Evolutionary conservation across 768 basidiomycete genomes (phyloP).

Genomic region (Albatrellus ellisii): DNA sequence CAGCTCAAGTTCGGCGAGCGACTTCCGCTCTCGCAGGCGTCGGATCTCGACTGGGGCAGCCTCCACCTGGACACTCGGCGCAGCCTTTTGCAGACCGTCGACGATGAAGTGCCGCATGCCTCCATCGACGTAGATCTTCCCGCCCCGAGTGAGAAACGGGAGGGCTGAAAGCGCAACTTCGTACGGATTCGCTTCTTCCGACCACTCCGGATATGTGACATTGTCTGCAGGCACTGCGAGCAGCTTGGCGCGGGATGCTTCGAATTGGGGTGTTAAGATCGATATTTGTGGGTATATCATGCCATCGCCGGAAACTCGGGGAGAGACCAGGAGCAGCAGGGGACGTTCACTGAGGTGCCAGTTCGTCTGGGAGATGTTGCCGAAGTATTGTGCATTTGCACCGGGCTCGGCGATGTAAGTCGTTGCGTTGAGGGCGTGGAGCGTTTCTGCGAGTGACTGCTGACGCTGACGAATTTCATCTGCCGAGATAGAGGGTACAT

Average conservation of each 20-base stretch:
- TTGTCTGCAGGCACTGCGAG: constrained; percentile 37
- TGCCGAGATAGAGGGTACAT: constrained; percentile 32
- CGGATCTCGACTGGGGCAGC: constrained; percentile 41
- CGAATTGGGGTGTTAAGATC: constrained; percentile 68
- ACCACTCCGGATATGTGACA: constrained; percentile 24
- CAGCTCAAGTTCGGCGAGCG: constrained; percentile 51
- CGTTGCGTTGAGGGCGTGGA: constrained; percentile 37
- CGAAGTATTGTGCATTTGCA: constrained; percentile 55
- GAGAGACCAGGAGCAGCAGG: constrained; percentile 51
- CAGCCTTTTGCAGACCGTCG: constrained; percentile 43
- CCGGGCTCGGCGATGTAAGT: constrained; percentile 77
- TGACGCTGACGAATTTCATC: constrained; percentile 43
- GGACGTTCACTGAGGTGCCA: constrained; percentile 78
- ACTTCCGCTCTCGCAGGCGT: constrained; percentile 65
- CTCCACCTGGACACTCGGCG: constrained; percentile 24
- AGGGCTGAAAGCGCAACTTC: constrained; percentile 26
- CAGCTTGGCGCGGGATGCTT: constrained; percentile 52
- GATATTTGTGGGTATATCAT: constrained; percentile 33
- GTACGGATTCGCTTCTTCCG: constrained; percentile 35
- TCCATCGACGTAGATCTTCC: constrained; percentile 46
- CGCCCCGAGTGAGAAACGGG: constrained; percentile 15
- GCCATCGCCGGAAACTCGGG: constrained; percentile 18
- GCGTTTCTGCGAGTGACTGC: constrained; percentile 32
- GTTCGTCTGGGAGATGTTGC: constrained; percentile 45
- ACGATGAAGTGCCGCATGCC: constrained; percentile 48